Evolutionary conservation across 805 yeast genomes (phyloP), one percentile per base, ranked within the genome.

Genomic region (Komagataella ulmi): DNA sequence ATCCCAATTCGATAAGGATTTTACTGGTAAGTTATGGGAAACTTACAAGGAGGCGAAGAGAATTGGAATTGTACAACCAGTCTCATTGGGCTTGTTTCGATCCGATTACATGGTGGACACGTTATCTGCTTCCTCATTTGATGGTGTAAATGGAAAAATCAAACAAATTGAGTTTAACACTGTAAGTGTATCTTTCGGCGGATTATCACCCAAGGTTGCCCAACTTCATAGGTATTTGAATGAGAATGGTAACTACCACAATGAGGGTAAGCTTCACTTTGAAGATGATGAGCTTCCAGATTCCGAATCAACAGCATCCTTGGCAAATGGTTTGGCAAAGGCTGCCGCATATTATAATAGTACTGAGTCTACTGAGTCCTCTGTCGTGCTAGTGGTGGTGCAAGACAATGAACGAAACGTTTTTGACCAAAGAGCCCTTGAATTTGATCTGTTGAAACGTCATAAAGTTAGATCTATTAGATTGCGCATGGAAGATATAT

Each of bases 141-240:
- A 74, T 45, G 64, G 67, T 19, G 61, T 64, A 6, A 67, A 68
- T 50, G 66, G 66, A 12, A 64, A 66, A 24, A 84, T 91, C 60
- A 90, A 91, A 62, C 99, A 93, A 66, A 93, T 93, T 50, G 99
- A 93, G 65, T 91, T 91, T 70, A 93, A 93, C 67, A 90, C 99
- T 1, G 88, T 93, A 3, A 85, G 96, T 59, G 96, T 91, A 3
- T 90, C 97, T 1, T 93, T 93, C 70, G 97, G 95, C 18, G 98
- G 95, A 0, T 72, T 93, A 52, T 83, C 96, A 1, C 65, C 88
- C 12, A 85, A 83, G 62, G 91, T 88, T 23, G 85, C 93, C 18
- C 72, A 78, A 57, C 69, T 88, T 52, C 99, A 93, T 65, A 65
- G 73, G 18, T 87, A 76, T 58, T 66, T 85, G 60, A 84, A 85